Evolutionary conservation across 495 filamentous ascomycete genomes (phyloP), one percentile per base, ranked within the genome.

Genomic region (Penicillium ochrochloron): DNA sequence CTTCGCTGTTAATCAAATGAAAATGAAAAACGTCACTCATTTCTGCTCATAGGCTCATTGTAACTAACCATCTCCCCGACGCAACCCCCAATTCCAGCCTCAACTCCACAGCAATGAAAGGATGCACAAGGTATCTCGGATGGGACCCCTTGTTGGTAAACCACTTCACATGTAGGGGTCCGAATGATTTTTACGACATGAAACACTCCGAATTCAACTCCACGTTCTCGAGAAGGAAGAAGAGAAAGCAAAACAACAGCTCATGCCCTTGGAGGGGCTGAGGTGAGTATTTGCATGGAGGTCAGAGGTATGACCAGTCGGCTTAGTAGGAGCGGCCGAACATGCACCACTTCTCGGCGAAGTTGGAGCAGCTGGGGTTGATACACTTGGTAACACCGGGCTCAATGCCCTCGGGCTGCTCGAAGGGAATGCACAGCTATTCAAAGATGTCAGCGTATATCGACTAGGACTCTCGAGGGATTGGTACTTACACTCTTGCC

Each of bases 371-470:
- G 65, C 96, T 85, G 31, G 96, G 93, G 82, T 92, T 96, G 64
- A 89, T 79, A 75, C 95, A 99, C 79, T 93, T 93, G 56, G 92
- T 97, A 75, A 90, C 88, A 33, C 92, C 94, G 64, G 86, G 79
- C 62, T 87, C 80, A 61, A 97, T 77, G 39, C 88, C 92, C 67
- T 89, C 88, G 39, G 94, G 93, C 84, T 98, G 95, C 66, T 98
- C 92, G 72, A 97, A 97, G 23, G 96, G 95, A 83, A 99, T 97
- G 76, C 95, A 99, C 70, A 99, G 83, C 64, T 88, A 91, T 54
- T 53, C 15, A 19, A 54, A 54, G 2, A 54, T 3, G n/a, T 31
- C 31, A 54, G n/a, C 15, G 19, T n/a, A n/a, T 0, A n/a, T 34
- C 6, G 1, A 34, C 12, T 10, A 0, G 31, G 1, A 54, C 51